Conservation (phyloP, 306 rosid genomes). For the Canavalia ensiformis region DNA sequence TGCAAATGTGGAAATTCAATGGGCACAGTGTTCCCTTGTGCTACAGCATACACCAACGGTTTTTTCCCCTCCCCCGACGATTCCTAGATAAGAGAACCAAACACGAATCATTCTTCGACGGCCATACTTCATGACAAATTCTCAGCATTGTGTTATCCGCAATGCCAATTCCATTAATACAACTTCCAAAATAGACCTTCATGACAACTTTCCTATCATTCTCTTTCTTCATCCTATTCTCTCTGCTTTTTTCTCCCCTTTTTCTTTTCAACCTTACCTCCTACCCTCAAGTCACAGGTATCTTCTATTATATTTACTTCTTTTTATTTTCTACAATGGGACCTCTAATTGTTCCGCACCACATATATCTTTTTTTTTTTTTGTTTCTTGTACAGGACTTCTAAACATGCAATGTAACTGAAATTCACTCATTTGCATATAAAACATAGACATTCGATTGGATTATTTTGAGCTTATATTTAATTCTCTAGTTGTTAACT, state of each 20-base stretch:
- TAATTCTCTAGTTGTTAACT: background rate
- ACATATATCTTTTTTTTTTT: background rate
- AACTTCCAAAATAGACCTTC: conserved; percentile 32
- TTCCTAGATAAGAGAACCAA: conserved; percentile 33
- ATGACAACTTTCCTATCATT: conserved; percentile 18
- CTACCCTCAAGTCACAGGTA: conserved; percentile 32
- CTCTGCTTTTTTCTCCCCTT: conserved; percentile 21
- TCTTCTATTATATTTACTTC: conserved; percentile 28
- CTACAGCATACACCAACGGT: background rate
- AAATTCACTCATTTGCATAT: background rate
- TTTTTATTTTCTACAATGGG: background rate
- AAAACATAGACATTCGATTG: background rate
- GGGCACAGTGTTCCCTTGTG: conserved; percentile 6
- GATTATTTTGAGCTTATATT: background rate
- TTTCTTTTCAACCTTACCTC: conserved; percentile 20
- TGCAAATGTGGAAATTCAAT: background rate
- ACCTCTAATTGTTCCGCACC: conserved; percentile 25
- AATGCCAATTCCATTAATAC: conserved; percentile 20
- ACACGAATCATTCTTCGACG: conserved; percentile 33
- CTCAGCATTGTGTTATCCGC: conserved; percentile 48
- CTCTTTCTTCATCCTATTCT: conserved; percentile 14
- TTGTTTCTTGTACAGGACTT: background rate
- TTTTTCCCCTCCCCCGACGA: conserved; percentile 13
- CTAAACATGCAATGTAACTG: background rate
- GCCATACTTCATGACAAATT: conserved; percentile 50